A percentile compares a stretch with the other conserved stretches of the same genome.
phyloP scores from a whole-genome alignment of 345 rosid species.

The Lepidium africanum region DNA sequence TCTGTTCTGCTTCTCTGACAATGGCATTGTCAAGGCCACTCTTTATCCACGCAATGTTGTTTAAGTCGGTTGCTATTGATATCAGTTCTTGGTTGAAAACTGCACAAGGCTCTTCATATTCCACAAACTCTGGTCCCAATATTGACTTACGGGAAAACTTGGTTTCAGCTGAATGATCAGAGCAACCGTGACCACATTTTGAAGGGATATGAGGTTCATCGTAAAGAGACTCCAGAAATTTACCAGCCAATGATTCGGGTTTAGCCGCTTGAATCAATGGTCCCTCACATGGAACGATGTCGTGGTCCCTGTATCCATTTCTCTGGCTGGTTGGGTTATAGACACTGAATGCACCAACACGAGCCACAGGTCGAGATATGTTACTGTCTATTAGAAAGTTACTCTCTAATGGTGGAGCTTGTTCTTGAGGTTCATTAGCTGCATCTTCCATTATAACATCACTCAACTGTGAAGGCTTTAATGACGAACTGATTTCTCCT shows the following conservation, averaged over 20 bases:
- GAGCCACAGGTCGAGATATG: conserved; percentile 48
- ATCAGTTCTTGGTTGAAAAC: conserved; percentile 61
- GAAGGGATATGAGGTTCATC: conserved; percentile 49
- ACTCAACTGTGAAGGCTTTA: conserved; percentile 23
- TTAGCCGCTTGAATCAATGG: conserved; percentile 47
- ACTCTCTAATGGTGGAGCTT: not conserved
- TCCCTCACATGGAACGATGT: conserved; percentile 39
- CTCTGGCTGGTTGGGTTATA: conserved; percentile 39
- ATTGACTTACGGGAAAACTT: conserved; percentile 29
- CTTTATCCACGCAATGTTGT: conserved; percentile 79
- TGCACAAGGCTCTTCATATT: conserved; percentile 54
- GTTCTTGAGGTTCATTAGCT: conserved; percentile 24
- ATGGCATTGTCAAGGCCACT: conserved; percentile 55
- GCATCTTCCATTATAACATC: conserved; percentile 30
- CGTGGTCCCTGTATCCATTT: conserved; percentile 23
- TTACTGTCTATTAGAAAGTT: conserved; percentile 12
- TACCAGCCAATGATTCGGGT: conserved; percentile 38
- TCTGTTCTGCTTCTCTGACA: conserved; percentile 37
- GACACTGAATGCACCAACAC: conserved; percentile 62
- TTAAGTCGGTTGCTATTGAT: conserved; percentile 74
- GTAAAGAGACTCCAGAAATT: conserved; percentile 46
- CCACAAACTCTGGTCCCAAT: conserved; percentile 81
- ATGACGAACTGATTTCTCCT: conserved; percentile 30
- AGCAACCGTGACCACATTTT: conserved; percentile 76
- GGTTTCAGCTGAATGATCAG: conserved; percentile 26